Evolutionary conservation across 257 asterid species (phyloP).

Genomic region (Nicotiana attenuata): DNA sequence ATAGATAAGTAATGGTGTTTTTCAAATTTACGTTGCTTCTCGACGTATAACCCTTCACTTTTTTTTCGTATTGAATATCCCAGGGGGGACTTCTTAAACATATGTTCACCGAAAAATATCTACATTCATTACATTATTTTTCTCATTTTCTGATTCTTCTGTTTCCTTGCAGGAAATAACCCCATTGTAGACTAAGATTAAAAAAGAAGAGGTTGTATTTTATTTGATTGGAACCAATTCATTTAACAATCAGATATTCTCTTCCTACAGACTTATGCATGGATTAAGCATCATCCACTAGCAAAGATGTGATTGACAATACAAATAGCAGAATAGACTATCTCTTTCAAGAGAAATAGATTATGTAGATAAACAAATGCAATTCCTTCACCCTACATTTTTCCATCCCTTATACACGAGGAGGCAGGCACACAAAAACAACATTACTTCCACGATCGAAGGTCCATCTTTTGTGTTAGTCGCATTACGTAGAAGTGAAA

Average conservation of each 20-base stretch:
- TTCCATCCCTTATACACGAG: not conserved
- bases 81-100: too few species aligned
- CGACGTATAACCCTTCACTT: too few species aligned
- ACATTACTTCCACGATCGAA: not conserved
- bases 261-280: not conserved
- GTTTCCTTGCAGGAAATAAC: not conserved
- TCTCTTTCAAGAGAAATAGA: not conserved
- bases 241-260: not conserved
- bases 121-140: too few species aligned
- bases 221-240: not conserved
- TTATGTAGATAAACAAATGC: not conserved
- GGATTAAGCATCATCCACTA: not conserved
- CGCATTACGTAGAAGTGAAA: not conserved
- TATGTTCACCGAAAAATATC: too few species aligned
- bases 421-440: not conserved
- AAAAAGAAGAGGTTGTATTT: not conserved
- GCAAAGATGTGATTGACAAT: not conserved
- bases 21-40: too few species aligned
- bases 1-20: too few species aligned
- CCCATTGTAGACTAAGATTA: too few species aligned
- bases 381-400: not conserved
- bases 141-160: not conserved
- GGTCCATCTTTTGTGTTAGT: not conserved
- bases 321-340: not conserved
- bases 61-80: too few species aligned